phyloP scores from a whole-genome alignment of 2,329 filamentous ascomycete genomes.

The Emmonsia crescens region DNA sequence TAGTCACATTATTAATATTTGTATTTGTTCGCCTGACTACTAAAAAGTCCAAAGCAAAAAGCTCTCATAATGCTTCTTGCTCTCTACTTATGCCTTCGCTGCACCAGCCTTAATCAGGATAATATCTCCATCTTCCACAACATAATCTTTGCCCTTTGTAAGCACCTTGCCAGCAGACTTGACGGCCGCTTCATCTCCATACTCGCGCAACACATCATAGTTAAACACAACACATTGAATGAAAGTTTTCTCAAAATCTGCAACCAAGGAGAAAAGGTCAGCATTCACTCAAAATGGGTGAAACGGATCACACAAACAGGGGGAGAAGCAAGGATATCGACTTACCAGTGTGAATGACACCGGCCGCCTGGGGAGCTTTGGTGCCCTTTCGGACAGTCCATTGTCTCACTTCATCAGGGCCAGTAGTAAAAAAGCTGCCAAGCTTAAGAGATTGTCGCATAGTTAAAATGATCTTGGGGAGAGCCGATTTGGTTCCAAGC shows the following conservation, averaged over 20 bases:
- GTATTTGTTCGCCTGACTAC: neutral
- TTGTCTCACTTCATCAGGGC: conserved; percentile 90
- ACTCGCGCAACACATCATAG: conserved; percentile 67
- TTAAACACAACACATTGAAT: conserved; percentile 96
- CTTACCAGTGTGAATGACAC: conserved; percentile 76
- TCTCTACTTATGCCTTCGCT: conserved; percentile 32
- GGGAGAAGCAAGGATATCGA: neutral
- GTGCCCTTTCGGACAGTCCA: conserved; percentile 95
- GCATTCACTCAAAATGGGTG: neutral
- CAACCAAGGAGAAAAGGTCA: neutral
- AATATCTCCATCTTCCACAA: conserved; percentile 46
- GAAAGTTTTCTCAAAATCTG: conserved; percentile 97
- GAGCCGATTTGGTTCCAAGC: conserved; percentile 71
- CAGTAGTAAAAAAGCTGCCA: conserved; percentile 93
- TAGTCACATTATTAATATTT: neutral
- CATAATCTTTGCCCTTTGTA: conserved; percentile 98
- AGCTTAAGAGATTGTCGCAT: conserved; percentile 91
- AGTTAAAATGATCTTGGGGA: conserved; percentile 82
- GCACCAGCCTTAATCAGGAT: conserved; percentile 68
- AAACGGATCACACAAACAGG: neutral
- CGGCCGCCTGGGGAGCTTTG: conserved; percentile 94
- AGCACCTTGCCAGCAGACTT: conserved; percentile 93
- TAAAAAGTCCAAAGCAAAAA: neutral
- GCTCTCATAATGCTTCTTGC: neutral
- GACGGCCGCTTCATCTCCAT: conserved; percentile 77